Percentiles rank a stretch among this genome's conserved stretches.
These are phyloP conservation scores for Fusarium sp. DNA, from an alignment of 2,329 filamentous ascomycete genomes.

Conservation along the genomic window DNA sequence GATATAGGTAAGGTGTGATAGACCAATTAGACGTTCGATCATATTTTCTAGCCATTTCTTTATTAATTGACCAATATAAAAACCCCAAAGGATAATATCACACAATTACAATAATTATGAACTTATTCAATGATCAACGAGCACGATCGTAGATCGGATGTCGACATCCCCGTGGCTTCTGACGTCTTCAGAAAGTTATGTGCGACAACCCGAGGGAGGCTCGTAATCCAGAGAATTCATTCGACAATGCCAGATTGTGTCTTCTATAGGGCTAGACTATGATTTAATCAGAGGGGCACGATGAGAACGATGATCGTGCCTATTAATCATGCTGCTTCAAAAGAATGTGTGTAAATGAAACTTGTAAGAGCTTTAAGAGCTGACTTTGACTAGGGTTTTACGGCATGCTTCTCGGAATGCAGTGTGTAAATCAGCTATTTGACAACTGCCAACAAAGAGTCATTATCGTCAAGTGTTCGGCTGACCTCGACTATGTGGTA, in stretches of 20 bases:
- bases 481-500: slow-evolving; percentile 3
- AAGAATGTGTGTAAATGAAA: background rate
- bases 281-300: background rate
- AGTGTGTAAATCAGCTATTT: background rate
- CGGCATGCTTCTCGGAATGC: background rate
- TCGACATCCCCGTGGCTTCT: slow-evolving; percentile 44
- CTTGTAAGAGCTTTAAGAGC: background rate
- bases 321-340: background rate
- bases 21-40: slow-evolving; percentile 3
- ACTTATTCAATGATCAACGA: slow-evolving; percentile 3
- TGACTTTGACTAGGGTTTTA: background rate
- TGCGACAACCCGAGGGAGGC: slow-evolving; percentile 7
- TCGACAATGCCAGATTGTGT: background rate
- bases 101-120: background rate
- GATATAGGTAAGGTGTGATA: background rate
- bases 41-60: background rate
- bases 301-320: background rate
- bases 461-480: background rate
- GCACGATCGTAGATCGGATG: slow-evolving; percentile 29
- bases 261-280: background rate
- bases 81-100: background rate
- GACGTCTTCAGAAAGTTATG: slow-evolving; percentile 32
- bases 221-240: background rate
- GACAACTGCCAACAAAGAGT: background rate
- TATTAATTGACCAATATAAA: background rate